These are phyloP conservation scores for Fusarium nygamai DNA, from an alignment of 2,329 filamentous ascomycete species.

Conservation along the genomic window DNA sequence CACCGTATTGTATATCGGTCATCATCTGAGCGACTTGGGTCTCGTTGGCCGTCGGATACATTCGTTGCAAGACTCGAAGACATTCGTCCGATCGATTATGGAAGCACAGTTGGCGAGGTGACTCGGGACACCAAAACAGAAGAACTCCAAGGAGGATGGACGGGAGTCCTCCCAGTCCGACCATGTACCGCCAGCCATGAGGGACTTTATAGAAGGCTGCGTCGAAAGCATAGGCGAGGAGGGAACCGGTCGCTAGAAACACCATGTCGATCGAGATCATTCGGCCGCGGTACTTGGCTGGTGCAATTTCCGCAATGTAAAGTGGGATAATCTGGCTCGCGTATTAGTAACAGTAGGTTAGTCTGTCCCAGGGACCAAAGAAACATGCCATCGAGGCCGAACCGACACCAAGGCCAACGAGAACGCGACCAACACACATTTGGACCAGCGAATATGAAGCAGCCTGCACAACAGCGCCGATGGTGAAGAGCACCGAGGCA, in stretches of 20 bases:
- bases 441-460: constrained; percentile 35
- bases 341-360: neutral
- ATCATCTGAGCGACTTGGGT: constrained; percentile 50
- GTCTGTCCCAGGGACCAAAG: neutral
- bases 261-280: constrained; percentile 61
- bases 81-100: constrained; percentile 54
- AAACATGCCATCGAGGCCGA: constrained; percentile 55
- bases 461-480: constrained; percentile 38
- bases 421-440: constrained; percentile 48
- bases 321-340: neutral
- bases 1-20: neutral
- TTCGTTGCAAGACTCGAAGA: constrained; percentile 47
- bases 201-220: constrained; percentile 52
- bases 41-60: constrained; percentile 54
- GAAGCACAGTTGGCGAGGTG: constrained; percentile 56
- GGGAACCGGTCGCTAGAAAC: constrained; percentile 53
- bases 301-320: constrained; percentile 62
- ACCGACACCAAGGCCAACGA: constrained; percentile 60
- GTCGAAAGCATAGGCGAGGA: constrained; percentile 53
- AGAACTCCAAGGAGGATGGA: constrained; percentile 55
- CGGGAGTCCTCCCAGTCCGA: constrained; percentile 57
- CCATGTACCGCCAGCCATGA: constrained; percentile 60
- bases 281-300: constrained; percentile 58
- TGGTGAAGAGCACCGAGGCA: constrained; percentile 35
- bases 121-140: constrained; percentile 58